Evolutionary conservation across 768 basidiomycete genomes (phyloP), one percentile per base, ranked within the genome.

Genomic region (Lactifluus echinatus): DNA sequence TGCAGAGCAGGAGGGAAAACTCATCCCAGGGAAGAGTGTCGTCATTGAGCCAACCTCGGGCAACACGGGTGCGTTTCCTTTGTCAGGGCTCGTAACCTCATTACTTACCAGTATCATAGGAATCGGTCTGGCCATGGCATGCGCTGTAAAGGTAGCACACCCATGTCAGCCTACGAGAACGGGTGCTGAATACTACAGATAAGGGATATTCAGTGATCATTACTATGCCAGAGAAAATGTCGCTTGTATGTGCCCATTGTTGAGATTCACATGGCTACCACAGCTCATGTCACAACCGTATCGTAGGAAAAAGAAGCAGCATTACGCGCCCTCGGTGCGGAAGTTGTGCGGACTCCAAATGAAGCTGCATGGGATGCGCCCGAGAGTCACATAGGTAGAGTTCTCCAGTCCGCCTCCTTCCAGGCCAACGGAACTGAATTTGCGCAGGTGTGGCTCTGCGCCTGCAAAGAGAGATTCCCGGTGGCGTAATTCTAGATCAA

Each of bases 1-100:
- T n/a, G 96, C 95, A 6, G 96, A 99, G 75, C 76, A 77, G 53
- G 85, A 91, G 33, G 94, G 93, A 33, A 83, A 75, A 49, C 81
- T 99, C 39, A 77, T 90, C 34, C 89, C 89, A 1, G 93, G 93
- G 0, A 77, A 90, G 71, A 92, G 89, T 63, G 83, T 94, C 50
- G 83, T 98, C 55, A 94, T 99, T 58, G 96, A 99, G 69, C 92
- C 96, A 0, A 96, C 90, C 8, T 91, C 89, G 11, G 93, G 93
- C 21, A 95, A 96, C 66, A 95, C 93, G n/a, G 93, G 93, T 91
- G 65, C 44, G 79, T 53, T 39, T 2, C 12, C 8, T 21, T 54
- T 26, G 3, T 29, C 28, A 44, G 19, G 28, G 10, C 31, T 39
- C 1, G 14, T 43, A 17, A 14, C 3, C 33, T 21, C 33, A 15